phyloP scores from a whole-genome alignment of 495 filamentous ascomycete species.

The Penicillium nucicola region DNA sequence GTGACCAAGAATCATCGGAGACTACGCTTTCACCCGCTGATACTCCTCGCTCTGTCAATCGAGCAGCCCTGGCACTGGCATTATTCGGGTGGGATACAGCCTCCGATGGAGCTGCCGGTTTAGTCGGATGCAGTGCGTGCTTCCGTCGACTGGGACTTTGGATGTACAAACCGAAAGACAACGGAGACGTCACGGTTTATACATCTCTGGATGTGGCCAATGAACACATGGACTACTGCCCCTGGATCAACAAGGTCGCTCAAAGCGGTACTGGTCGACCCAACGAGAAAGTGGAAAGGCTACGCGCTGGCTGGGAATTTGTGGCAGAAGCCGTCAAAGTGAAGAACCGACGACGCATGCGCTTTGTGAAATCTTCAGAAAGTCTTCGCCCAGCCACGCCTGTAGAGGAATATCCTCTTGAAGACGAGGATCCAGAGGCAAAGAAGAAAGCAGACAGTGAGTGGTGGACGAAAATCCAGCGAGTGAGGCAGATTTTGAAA shows the following conservation, averaged over 20 bases:
- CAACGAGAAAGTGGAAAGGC: constrained; percentile 27
- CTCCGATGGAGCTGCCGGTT: constrained; percentile 59
- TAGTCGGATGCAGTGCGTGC: constrained; percentile 78
- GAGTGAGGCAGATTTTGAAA: constrained; percentile 45
- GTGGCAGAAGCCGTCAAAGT: constrained; percentile 39
- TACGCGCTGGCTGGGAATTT: constrained; percentile 46
- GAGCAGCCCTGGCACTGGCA: constrained; percentile 68
- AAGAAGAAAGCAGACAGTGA: constrained; percentile 46
- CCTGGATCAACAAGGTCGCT: constrained; percentile 63
- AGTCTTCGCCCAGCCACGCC: constrained; percentile 21
- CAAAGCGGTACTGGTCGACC: constrained; percentile 49
- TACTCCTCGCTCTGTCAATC: constrained; percentile 44
- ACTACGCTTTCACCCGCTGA: not conserved
- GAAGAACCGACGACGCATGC: constrained; percentile 35
- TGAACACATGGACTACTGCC: constrained; percentile 79
- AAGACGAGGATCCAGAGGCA: constrained; percentile 32
- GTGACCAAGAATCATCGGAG: constrained; percentile 8
- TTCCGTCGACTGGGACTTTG: constrained; percentile 88
- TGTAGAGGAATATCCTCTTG: constrained; percentile 15
- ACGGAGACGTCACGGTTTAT: constrained; percentile 56
- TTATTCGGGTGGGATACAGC: constrained; percentile 84
- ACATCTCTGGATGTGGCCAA: constrained; percentile 59
- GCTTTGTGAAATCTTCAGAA: constrained; percentile 25
- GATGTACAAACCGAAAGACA: constrained; percentile 71
- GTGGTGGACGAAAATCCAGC: constrained; percentile 51